Conservation (phyloP, 306 rosid genomes). For the Abrus precatorius region DNA sequence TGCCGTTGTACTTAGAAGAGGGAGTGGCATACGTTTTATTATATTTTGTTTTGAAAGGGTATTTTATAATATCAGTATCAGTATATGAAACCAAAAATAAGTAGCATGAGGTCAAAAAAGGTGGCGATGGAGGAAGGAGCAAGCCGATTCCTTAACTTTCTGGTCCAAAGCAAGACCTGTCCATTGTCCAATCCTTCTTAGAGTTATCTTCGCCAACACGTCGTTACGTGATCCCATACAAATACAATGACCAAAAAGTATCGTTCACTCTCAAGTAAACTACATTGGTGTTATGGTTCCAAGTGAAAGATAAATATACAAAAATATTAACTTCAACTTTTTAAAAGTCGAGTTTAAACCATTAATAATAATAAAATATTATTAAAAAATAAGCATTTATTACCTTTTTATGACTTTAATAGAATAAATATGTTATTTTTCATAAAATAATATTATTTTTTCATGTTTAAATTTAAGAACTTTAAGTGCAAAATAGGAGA, state of each 20-base stretch:
- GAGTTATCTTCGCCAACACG: conserved; percentile 32
- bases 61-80: too few species aligned
- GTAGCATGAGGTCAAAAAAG: conserved; percentile 49
- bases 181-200: conserved; percentile 7
- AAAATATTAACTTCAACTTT: too few species aligned
- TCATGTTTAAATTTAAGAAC: too few species aligned
- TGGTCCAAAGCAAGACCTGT: conserved; percentile 1
- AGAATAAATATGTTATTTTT: too few species aligned
- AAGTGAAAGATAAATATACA: too few species aligned
- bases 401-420: too few species aligned
- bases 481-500: too few species aligned
- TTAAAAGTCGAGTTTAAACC: too few species aligned
- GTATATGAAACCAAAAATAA: neutral
- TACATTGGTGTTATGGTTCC: too few species aligned
- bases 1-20: conserved; percentile 23
- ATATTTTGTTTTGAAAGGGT: neutral
- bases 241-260: neutral
- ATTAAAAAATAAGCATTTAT: too few species aligned
- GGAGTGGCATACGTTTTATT: neutral
- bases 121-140: conserved; percentile 42
- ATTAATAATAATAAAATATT: too few species aligned
- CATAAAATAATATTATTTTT: too few species aligned
- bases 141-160: conserved; percentile 1
- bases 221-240: conserved; percentile 22
- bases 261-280: neutral